Base-by-base conservation (phyloP, 805 yeast species). In the Wickerhamiella lipophila region DNA sequence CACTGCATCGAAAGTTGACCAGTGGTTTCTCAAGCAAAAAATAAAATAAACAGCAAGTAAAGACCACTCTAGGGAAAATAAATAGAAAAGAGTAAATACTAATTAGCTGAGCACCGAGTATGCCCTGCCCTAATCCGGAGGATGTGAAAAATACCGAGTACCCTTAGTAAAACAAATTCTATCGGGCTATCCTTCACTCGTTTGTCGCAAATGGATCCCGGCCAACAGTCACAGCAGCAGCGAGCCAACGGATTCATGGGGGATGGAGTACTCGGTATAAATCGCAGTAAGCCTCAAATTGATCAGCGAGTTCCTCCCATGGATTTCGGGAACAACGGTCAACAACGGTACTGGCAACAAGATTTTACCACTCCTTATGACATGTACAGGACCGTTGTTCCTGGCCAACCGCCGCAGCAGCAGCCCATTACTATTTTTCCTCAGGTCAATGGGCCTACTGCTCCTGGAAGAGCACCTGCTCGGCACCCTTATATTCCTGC, bases 261-360 rank as follows among this genome's bases (percentile, higher is more conserved):
- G 19, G 43, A 40, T 40, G 43, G 43, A 7, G 30, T 40, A 6
- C 30, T 40, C 7, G 43, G 30, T 13, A 40, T 40, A 27, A 22
- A 22, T 15, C 43, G 43, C 25, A 6, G 9, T 7, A 40, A 22
- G 9, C 30, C 43, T 23, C 43, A 40, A 23, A n/a, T 40, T 6
- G 43, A 40, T 12, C 43, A 40, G 25, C 43, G 43, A 23, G 43
- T 21, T 8, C 43, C 21, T 9, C 30, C 30, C 21, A 22, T 40
- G 43, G 43, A 40, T 40, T 40, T 40, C 22, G 27, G 6, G 32
- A 15, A 21, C 43, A 40, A 25, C 30, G 43, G 43, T 22, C 47
- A 44, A 23, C 46, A 42, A 29, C 47, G 47, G 25, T 44, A 27
- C 27, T 44, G 47, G 47, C 47, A 44, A 39, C 47, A 44, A 32